Conservation (phyloP, 2,329 filamentous ascomycete genomes). For the Drechmeria coniospora region DNA sequence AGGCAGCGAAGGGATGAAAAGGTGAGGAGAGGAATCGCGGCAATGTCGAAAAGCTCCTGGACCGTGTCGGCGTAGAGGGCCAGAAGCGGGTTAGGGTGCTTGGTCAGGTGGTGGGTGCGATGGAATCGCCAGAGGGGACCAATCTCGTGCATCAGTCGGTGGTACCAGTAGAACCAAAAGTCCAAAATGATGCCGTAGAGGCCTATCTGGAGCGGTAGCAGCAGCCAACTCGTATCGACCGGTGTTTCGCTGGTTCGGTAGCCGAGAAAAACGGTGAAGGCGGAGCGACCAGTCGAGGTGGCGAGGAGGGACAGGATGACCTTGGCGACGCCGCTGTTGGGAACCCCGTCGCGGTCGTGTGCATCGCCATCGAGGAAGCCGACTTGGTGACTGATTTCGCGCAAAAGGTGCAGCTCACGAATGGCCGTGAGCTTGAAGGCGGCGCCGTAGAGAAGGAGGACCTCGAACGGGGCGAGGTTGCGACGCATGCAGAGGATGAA, state of each 20-base stretch:
- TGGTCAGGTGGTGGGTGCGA: conserved; percentile 28
- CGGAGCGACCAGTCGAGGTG: no score
- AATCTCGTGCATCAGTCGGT: conserved; percentile 24
- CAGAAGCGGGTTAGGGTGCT: conserved; percentile 26
- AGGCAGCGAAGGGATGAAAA: conserved; percentile 16
- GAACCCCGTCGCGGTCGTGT: conserved; percentile 25
- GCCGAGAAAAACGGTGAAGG: conserved; percentile 15
- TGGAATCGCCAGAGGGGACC: conserved; percentile 25
- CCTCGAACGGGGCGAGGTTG: conserved; percentile 13
- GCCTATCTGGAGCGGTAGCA: conserved; percentile 21
- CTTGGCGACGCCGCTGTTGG: conserved; percentile 20
- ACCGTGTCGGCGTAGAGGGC: conserved; percentile 24
- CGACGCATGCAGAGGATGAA: conserved; percentile 15
- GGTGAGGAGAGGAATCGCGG: conserved; percentile 21
- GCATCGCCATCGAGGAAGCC: conserved; percentile 29
- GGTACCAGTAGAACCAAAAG: conserved; percentile 26
- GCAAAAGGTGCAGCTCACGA: conserved; percentile 21
- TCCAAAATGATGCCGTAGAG: conserved; percentile 26
- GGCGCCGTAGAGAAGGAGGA: conserved; percentile 21
- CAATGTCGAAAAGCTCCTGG: conserved; percentile 26
- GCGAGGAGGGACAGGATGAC: conserved; percentile 16
- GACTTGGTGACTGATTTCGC: conserved; percentile 19
- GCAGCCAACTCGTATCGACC: no score
- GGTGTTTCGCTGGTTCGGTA: conserved; percentile 13
- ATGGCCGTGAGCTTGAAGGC: conserved; percentile 24